phyloP scores from a whole-genome alignment of 1,284 basidiomycete genomes.

The Ganoderma lucidum region DNA sequence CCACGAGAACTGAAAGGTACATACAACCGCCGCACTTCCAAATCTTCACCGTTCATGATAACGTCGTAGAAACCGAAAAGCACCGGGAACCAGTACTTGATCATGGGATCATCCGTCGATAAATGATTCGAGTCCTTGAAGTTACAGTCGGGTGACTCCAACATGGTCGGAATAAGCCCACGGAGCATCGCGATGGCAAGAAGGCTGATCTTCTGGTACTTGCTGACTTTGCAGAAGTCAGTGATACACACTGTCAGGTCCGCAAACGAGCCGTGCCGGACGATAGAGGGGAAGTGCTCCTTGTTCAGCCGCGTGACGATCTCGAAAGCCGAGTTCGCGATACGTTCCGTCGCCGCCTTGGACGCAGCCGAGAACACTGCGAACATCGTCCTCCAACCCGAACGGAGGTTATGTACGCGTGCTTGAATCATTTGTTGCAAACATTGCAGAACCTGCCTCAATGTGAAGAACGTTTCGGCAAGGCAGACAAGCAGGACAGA shows the following conservation, averaged over 20 bases:
- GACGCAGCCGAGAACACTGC: slow-evolving; percentile 97
- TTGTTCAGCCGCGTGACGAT: slow-evolving; percentile 92
- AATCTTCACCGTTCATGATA: slow-evolving; percentile 99
- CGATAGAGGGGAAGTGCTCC: slow-evolving; percentile 91
- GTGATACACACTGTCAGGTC: slow-evolving; percentile 98
- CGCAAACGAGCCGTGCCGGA: slow-evolving; percentile 93
- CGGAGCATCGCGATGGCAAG: slow-evolving; percentile 97
- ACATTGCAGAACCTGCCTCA: slow-evolving; percentile 87
- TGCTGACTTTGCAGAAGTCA: slow-evolving; percentile 99
- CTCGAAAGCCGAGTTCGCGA: slow-evolving; percentile 95
- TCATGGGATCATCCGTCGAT: slow-evolving; percentile 80
- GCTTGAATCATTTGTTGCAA: slow-evolving; percentile 99
- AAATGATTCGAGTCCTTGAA: slow-evolving; percentile 52
- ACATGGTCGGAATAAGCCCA: slow-evolving; percentile 91
- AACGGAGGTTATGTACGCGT: slow-evolving; percentile 93
- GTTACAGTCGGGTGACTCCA: slow-evolving; percentile 84
- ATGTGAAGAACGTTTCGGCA: slow-evolving; percentile 5
- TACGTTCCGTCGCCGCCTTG: slow-evolving; percentile 93
- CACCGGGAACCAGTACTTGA: slow-evolving; percentile 97
- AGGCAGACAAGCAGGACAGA: slow-evolving; percentile 9
- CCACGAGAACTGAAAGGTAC: slow-evolving; percentile 42
- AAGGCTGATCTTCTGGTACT: slow-evolving; percentile 97
- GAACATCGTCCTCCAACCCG: slow-evolving; percentile 99
- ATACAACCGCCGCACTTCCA: slow-evolving; percentile 95
- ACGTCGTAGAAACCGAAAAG: slow-evolving; percentile 99